A percentile compares a stretch with the other conserved stretches of the same genome.
Conservation (phyloP, 2,329 filamentous ascomycete genomes). For the Neofusicoccum umdonicola region DNA sequence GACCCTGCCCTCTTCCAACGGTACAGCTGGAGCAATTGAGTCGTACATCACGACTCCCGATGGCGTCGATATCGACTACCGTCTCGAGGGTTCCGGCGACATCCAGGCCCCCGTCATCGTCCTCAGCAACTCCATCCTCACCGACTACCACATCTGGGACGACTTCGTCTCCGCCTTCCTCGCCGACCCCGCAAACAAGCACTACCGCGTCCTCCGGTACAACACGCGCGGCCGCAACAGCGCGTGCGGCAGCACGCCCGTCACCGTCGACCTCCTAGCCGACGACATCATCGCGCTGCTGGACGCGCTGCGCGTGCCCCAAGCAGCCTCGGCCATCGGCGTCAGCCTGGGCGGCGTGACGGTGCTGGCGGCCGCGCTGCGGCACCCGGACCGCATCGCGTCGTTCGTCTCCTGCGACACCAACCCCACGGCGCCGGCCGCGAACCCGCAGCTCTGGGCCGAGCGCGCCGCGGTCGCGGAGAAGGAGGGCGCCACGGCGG, state of each 20-base stretch:
- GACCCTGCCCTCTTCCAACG: slow-evolving; percentile 48
- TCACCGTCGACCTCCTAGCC: slow-evolving; percentile 63
- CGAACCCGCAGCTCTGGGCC: slow-evolving; percentile 76
- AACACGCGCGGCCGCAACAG: slow-evolving; percentile 67
- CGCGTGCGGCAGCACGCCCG: slow-evolving; percentile 40
- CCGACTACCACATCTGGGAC: slow-evolving; percentile 79
- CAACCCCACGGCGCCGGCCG: slow-evolving; percentile 67
- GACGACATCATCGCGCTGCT: slow-evolving; percentile 67
- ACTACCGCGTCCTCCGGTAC: slow-evolving; percentile 74
- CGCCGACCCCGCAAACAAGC: slow-evolving; percentile 53
- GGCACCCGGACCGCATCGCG: slow-evolving; percentile 57
- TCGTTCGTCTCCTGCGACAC: slow-evolving; percentile 76
- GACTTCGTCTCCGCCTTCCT: slow-evolving; percentile 63
- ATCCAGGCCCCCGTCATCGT: slow-evolving; percentile 69
- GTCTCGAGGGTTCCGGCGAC: slow-evolving; percentile 69
- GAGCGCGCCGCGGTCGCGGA: slow-evolving; percentile 71
- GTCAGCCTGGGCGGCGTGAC: slow-evolving; percentile 82
- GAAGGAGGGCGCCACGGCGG: slow-evolving; percentile 42
- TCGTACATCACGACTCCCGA: slow-evolving; percentile 70
- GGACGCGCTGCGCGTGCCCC: slow-evolving; percentile 65
- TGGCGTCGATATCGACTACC: slow-evolving; percentile 67
- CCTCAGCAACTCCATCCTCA: slow-evolving; percentile 77
- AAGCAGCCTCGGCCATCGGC: slow-evolving; percentile 67
- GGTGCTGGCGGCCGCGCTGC: slow-evolving; percentile 68
- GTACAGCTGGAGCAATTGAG: slow-evolving; percentile 50